phyloP scores from a whole-genome alignment of 2,329 filamentous ascomycete genomes.

The Cladosporium sp. region DNA sequence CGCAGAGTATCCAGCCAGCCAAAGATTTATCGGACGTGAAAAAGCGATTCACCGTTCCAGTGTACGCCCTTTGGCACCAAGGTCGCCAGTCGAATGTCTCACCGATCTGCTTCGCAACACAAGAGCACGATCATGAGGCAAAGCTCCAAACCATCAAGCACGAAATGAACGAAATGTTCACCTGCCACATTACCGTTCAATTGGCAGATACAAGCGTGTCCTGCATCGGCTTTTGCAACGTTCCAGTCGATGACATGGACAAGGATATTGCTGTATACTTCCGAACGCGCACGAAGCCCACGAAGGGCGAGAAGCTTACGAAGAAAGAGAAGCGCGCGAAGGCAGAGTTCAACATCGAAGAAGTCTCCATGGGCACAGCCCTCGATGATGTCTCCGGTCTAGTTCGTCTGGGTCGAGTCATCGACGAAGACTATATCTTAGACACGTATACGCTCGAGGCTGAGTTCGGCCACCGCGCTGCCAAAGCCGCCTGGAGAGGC shows the following conservation, averaged over 20 bases:
- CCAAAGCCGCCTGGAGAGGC: not conserved
- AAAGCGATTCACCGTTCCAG: not conserved
- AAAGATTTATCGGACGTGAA: too few relatives aligned
- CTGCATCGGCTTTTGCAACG: not conserved
- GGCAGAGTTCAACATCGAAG: not conserved
- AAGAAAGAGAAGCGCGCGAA: not conserved
- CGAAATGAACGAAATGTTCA: not conserved
- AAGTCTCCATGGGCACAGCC: not conserved
- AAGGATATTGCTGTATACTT: not conserved
- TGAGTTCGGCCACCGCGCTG: not conserved
- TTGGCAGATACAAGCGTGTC: not conserved
- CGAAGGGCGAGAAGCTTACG: not conserved
- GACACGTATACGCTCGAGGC: not conserved
- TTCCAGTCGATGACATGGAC: not conserved
- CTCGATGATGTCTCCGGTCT: not conserved
- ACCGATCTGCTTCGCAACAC: not conserved
- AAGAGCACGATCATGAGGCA: not conserved
- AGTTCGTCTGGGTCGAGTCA: not conserved
- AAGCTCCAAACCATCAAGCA: not conserved
- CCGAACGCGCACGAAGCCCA: not conserved
- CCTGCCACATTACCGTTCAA: not conserved
- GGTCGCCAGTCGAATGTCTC: not conserved
- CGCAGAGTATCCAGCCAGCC: not conserved
- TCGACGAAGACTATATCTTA: not conserved
- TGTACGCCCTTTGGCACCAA: not conserved